phyloP scores from a whole-genome alignment of 768 basidiomycete genomes.

The Mycena belliarum region DNA sequence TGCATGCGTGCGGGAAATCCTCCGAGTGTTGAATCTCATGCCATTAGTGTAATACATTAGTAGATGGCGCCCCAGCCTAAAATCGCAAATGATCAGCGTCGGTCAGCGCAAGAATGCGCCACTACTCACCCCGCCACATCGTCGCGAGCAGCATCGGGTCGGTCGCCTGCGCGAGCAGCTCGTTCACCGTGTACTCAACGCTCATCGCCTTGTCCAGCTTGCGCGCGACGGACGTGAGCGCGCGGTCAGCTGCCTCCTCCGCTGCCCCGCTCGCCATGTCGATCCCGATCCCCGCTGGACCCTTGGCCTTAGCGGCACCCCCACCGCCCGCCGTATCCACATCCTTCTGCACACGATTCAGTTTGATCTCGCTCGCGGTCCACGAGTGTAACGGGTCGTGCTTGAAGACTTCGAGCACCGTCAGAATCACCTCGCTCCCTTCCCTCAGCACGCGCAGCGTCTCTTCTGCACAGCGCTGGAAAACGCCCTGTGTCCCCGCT shows the following conservation, averaged over 20 bases:
- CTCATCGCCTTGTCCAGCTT: slow-evolving; percentile 87
- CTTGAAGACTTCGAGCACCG: slow-evolving; percentile 95
- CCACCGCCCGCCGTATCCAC: slow-evolving; percentile 25
- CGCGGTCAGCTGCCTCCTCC: slow-evolving; percentile 89
- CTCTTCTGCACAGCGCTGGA: slow-evolving; percentile 93
- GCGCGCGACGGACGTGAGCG: slow-evolving; percentile 72
- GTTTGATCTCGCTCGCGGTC: slow-evolving; percentile 78
- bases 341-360: slow-evolving; percentile 61
- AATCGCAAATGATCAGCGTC: background rate
- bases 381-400: slow-evolving; percentile 94
- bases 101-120: background rate
- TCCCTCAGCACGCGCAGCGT: slow-evolving; percentile 88
- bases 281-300: slow-evolving; percentile 49
- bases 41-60: slow-evolving; percentile 1
- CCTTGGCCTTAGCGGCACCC: slow-evolving; percentile 17
- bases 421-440: slow-evolving; percentile 85
- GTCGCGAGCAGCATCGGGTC: slow-evolving; percentile 71
- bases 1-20: background rate
- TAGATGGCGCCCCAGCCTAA: slow-evolving; percentile 37
- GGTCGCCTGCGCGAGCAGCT: slow-evolving; percentile 86
- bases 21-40: background rate
- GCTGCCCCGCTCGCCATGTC: slow-evolving; percentile 67
- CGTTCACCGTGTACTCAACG: slow-evolving; percentile 92
- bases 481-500: slow-evolving; percentile 89
- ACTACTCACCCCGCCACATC: slow-evolving; percentile 77